A percentile compares a stretch with the other conserved stretches of the same genome.
Evolutionary conservation across 2,329 filamentous ascomycete genomes (phyloP).

Genomic region (Chaetomium globosum): DNA sequence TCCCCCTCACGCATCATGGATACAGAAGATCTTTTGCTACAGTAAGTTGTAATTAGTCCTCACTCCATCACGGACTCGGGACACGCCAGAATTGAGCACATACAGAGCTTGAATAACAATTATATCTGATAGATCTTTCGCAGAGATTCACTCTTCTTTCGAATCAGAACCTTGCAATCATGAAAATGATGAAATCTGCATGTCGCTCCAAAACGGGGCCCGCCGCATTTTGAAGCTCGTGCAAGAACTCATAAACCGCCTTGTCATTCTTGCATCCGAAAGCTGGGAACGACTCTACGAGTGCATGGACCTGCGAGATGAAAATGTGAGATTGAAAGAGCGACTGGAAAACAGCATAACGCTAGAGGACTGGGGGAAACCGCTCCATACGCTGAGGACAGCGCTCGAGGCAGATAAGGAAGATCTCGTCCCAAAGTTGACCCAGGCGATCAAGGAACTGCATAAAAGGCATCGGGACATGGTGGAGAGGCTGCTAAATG

Average conservation of each 20-base stretch:
- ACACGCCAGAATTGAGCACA: neutral
- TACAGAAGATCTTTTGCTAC: neutral
- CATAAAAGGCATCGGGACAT: neutral
- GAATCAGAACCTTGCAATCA: neutral
- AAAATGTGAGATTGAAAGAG: neutral
- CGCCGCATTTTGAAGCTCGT: neutral
- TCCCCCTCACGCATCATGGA: neutral
- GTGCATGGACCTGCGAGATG: neutral
- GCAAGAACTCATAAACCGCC: neutral
- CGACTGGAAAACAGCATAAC: neutral
- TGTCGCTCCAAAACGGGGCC: neutral
- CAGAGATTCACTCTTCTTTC: neutral
- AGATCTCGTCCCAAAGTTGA: neutral
- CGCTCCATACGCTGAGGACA: neutral
- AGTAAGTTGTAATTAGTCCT: neutral
- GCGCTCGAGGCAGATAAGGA: neutral
- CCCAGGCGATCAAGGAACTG: neutral
- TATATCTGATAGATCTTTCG: neutral
- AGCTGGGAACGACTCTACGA: neutral
- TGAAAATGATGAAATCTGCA: neutral
- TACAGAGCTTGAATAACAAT: neutral
- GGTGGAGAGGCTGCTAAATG: neutral
- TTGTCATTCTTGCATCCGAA: neutral
- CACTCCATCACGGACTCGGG: neutral
- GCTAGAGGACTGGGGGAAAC: neutral